Base-by-base conservation (phyloP, 495 filamentous ascomycete species). In the Patellaria atrata region DNA sequence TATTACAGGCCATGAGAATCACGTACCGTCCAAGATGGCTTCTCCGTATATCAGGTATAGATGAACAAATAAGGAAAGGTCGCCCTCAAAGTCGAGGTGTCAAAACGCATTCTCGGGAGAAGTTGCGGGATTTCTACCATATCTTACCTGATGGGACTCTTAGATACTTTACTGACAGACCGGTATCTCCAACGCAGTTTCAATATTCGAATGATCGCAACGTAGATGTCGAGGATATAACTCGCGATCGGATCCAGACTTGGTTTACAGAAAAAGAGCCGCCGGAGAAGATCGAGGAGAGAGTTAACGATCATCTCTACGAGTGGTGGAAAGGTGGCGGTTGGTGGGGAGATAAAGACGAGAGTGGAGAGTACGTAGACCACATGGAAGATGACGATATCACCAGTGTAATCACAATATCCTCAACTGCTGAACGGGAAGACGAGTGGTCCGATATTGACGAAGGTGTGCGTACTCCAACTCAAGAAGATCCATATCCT, bases 261-360 rank as follows among this genome's bases (percentile, higher is more conserved):
- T 29, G 22, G 5, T n/a, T 15, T 44, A 45, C 30, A 29, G 45
- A 16, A 38, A 47, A 20, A 37, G 43, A 35, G 18, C 30, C 31
- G 5, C 17, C 7, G 11, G 40, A 27, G 38, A 52, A n/a, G 18
- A 59, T 73, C 28, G 83, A 87, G 32, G 60, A 65, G n/a, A 69
- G 71, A 27, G 56, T 94, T 4, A 77, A 81, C 41, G 64, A 70
- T 1, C 75, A 65, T 27, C 57, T 92, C 3, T 94, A 94, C 54
- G 58, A 57, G 9, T 86, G 83, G 70, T 94, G 81, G 76, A 71
- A 73, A 23, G 51, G 59, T 14, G 81, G 77, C 13, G 83, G 80
- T 19, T 82, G 79, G 54, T 93, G 79, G 75, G 85, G 85, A 1
- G 73, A 71, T 18, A 65, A 73, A 18, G 85, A 94, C 51, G 63